Evolutionary conservation across 2,329 filamentous ascomycete genomes (phyloP), one percentile per base, ranked within the genome.

Genomic region (Colletotrichum karsti): DNA sequence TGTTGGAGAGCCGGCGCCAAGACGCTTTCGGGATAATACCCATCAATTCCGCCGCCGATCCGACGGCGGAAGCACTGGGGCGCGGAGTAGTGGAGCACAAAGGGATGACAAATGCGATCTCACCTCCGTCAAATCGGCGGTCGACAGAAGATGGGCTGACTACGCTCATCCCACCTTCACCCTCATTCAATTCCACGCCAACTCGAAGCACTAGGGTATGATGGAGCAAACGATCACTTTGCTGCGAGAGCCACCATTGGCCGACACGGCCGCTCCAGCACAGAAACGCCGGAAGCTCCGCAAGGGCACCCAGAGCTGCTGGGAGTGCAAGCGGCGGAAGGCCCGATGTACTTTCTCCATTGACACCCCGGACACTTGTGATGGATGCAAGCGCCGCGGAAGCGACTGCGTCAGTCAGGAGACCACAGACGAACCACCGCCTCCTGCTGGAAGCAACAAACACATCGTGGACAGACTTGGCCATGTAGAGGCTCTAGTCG

Each of bases 341-440:
- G 42, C 50, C 5, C 54, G 62, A 4, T 69, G 66, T 12, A 61
- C 56, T 8, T 66, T 55, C 28, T 46, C 61, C 10, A 8, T 55
- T 24, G 3, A 30, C n/a, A 60, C 37, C 0, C 30, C 51, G 15
- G 7, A 48, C 2, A 12, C 51, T 7, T 69, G 66, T 13, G 66
- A 59, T n/a, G 51, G 54, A 3, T 89, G 87, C 68, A 75, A 77
- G 24, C 75, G 82, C 7, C 81, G 86, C 1, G 77, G 80, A 1
- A 77, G 78, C 0, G 71, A 71, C 30, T 87, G 86, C 62, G 72
- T 86, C 50, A 80, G 83, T 61, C 86, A 88, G 67, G 64, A 64
- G 18, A 13, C 22, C 7, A 39, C 59, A 2, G 84, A 87, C 55
- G 79, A 80, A 18, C 77, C 78, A 2, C 63, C 78, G 2, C 63